Evolutionary conservation across 768 basidiomycete species (phyloP), one percentile per base, ranked within the genome.

Genomic region (Boletales sp.): DNA sequence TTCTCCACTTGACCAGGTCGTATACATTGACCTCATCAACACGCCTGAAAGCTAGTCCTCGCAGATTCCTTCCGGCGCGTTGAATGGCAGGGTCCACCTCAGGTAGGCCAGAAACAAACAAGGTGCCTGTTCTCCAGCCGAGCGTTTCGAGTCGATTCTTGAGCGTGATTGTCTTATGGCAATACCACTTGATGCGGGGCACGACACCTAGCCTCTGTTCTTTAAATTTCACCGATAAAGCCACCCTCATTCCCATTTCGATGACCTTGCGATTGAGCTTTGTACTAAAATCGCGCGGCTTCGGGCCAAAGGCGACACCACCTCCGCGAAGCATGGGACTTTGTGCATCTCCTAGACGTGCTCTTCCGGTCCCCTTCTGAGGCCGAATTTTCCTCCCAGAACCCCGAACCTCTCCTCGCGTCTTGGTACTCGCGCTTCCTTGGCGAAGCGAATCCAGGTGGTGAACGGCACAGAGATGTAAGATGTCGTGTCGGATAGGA

Each of bases 181-280:
- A 80, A 9, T 80, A 84, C 89, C 87, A 89, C 44, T 79, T 78
- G 55, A 90, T 69, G 54, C 75, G 78, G 49, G 80, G 76, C 60
- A 95, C 86, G 46, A 97, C 77, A 42, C 88, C 84, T 13, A 99
- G 72, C 38, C 78, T 70, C 37, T 80, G 78, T 53, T 91, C 86
- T 59, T 79, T 79, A 63, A 95, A 73, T 67, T 93, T 92, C 38
- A 82, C 78, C 56, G 90, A 92, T 40, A 98, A 69, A 3, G 91
- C 94, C 44, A 94, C 86, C 18, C 90, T 81, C 82, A 97, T 85
- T 10, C 94, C 95, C 83, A 97, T 88, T 59, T 90, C 76, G 37
- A 92, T 79, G 57, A 97, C 88, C 70, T 97, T 97, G 55, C 90
- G 80, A n/a, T 90, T 89, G 34, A 99, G 79, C 55, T 90, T 87